Evolutionary conservation across 2,329 filamentous ascomycete species (phyloP), one percentile per base, ranked within the genome.

Genomic region (Aureobasidium leucospermi): DNA sequence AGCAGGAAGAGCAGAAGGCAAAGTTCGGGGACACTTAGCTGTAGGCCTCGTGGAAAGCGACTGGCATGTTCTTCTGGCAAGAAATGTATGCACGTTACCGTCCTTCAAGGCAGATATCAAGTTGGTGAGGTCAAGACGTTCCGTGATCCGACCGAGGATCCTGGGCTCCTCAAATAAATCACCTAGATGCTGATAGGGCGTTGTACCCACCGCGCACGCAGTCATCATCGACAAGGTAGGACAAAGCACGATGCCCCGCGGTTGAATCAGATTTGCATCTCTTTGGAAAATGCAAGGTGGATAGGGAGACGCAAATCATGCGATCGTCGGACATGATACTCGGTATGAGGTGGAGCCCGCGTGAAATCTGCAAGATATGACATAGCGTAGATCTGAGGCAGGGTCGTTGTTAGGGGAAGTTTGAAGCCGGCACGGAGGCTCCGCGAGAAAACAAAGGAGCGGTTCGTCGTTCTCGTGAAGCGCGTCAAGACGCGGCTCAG

Each of bases 1-100:
- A 59, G 52, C 41, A 63, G 48, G 59, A 39, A 51, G 60, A 41
- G 52, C 41, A 58, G 32, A 60, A 57, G 42, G 49, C 39, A 46
- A 56, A 41, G 16, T 56, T 56, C 8, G 41, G 41, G 29, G 52
- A 56, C 41, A 56, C 52, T 29, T 56, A 45, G 41, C 52, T 45
- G 31, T 36, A 9, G n/a, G 43, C 28, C 29, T 42, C 9, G 19
- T 34, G 11, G 15, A 15, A 8, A 42, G 11, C 6, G 39, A 42
- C n/a, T 42, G 39, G 39, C n/a, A 23, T 42, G 31, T n/a, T 34
- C 51, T 55, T 43, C 38, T n/a, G 39, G 31, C 28, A 56, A 38
- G 29, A 36, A 36, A 36, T 46, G 41, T 56, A 56, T 56, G 52
- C 52, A 46, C 23, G 16, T 6, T 38, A 16, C 41, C 41, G 28